Evolutionary conservation across 768 basidiomycete genomes (phyloP), one percentile per base, ranked within the genome.

Genomic region (Pleurotus giganteus): DNA sequence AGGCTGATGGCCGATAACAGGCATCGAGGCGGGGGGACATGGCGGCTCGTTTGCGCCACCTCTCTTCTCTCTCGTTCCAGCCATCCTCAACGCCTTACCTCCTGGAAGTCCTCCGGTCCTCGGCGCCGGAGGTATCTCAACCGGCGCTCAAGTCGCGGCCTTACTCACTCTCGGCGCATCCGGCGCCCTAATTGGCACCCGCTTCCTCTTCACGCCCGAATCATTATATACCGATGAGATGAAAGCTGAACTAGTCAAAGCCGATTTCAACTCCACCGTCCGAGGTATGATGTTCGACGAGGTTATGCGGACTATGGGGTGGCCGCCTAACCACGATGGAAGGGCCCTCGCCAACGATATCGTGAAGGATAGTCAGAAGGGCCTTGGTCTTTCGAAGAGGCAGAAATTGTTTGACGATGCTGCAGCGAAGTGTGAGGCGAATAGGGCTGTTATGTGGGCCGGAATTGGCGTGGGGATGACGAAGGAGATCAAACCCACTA

Each of bases 71-170:
- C 70, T 85, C 24, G 61, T 86, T 19, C 70, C 78, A 13, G 70
- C 70, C 31, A 65, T 84, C 47, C 64, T 79, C n/a, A 62, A 65
- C 23, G 73, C 62, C 4, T 56, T 82, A 11, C 62, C 66, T 2
- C 60, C 63, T 2, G 9, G 15, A 15, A 19, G 49, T 26, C 78
- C 78, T 0, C 73, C 73, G 1, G 61, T 86, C 50, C 58, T 87
- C n/a, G 84, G 80, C 2, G 85, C 86, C 0, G 87, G 87, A 4
- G 86, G 85, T 0, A 62, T 88, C 47, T 66, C 73, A 2, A 78
- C 69, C 3, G 83, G 85, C 7, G 58, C 68, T 0, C 81, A 85
- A 46, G 63, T 82, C 49, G 80, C 82, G 15, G 65, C 75, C 2
- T 58, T 80, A 27, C 74, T 88, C 44, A 66, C 74, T 4, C 69